Conservation (phyloP, 1,284 basidiomycete species). For the Marasmius sp. region DNA sequence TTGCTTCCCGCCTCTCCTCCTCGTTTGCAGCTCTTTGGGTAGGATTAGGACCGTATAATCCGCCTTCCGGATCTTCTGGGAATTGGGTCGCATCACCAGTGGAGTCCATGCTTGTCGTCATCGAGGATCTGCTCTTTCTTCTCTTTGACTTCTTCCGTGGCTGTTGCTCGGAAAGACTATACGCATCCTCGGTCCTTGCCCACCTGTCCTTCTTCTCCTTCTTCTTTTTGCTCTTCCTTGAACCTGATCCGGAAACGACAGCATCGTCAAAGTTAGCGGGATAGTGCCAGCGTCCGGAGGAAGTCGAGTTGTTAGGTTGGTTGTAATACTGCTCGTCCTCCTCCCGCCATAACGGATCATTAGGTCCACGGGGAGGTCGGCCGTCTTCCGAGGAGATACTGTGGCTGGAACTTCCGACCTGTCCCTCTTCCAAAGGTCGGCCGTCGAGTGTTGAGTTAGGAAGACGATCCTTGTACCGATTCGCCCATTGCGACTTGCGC, state of each 20-base stretch:
- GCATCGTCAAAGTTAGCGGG: conserved; percentile 79
- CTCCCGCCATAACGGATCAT: conserved; percentile 62
- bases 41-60: conserved; percentile 51
- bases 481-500: conserved; percentile 84
- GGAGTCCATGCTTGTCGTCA: conserved; percentile 38
- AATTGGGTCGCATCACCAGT: conserved; percentile 52
- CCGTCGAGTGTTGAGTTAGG: conserved; percentile 70
- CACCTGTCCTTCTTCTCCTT: conserved; percentile 82
- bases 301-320: conserved; percentile 35
- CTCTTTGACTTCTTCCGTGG: conserved; percentile 52
- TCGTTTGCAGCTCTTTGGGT: conserved; percentile 15
- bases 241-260: conserved; percentile 32
- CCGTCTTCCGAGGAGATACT: conserved; percentile 42
- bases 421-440: conserved; percentile 77
- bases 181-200: conserved; percentile 82
- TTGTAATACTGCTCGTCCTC: conserved; percentile 76
- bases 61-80: conserved; percentile 73
- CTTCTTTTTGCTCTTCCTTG: conserved; percentile 54
- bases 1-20: conserved; percentile 19
- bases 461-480: conserved; percentile 83
- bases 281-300: conserved; percentile 72
- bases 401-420: conserved; percentile 50
- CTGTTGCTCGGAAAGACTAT: conserved; percentile 52
- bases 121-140: conserved; percentile 51
- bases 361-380: conserved; percentile 31